Percentiles rank a stretch among this genome's conserved stretches.
phyloP scores from a whole-genome alignment of 352 stramenopile species.

The Aphanomyces stellatus region DNA sequence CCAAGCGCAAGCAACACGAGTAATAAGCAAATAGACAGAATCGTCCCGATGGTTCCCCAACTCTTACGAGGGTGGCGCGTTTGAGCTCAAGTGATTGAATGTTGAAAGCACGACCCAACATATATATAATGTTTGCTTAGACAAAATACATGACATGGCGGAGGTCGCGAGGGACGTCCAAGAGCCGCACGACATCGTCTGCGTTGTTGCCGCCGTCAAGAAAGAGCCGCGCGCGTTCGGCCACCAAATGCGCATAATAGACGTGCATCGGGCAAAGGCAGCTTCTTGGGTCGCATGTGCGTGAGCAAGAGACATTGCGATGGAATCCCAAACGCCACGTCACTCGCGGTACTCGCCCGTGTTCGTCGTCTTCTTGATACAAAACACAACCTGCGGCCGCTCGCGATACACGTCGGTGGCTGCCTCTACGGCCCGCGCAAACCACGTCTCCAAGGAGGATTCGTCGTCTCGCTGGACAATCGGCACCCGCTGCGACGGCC shows the following conservation, averaged over 20 bases:
- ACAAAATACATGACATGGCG: constrained; percentile 12
- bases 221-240: constrained; percentile 79
- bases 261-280: constrained; percentile 67
- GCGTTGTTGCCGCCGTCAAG: constrained; percentile 31
- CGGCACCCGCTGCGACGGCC: no score
- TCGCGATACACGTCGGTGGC: no score
- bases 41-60: no score
- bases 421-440: no score
- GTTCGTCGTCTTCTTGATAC: no score
- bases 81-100: no score
- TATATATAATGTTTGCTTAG: no score
- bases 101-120: no score
- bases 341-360: constrained; percentile 28
- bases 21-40: not conserved
- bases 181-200: not conserved
- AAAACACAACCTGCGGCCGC: no score
- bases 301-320: constrained; percentile 72
- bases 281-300: constrained; percentile 38
- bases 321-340: constrained; percentile 53
- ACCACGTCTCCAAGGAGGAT: no score
- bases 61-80: no score
- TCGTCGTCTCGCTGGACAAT: no score
- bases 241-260: constrained; percentile 82
- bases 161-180: constrained; percentile 1
- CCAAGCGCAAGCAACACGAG: not conserved